Evolutionary conservation across 164 flowering plant genomes (phyloP).

Genomic region (Vitis cinerea): DNA sequence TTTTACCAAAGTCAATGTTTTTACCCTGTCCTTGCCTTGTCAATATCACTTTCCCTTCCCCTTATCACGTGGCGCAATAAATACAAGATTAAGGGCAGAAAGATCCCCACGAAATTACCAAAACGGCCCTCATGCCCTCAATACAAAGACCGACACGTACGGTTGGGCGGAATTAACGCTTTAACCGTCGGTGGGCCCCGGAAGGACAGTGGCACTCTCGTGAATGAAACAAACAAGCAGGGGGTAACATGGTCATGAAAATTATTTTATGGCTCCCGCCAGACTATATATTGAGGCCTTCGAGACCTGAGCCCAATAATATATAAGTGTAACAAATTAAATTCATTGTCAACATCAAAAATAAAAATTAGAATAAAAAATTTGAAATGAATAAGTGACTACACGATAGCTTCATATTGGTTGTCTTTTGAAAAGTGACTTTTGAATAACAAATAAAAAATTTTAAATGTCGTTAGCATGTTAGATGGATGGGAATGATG

Average conservation of each 20-base stretch:
- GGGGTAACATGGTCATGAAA: constrained; percentile 6
- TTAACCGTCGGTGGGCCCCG: constrained; percentile 65
- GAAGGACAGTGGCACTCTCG: constrained; percentile 26
- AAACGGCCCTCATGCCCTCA: constrained; percentile 10
- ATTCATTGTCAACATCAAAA: too few species aligned
- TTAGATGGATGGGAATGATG: too few species aligned
- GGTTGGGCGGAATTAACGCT: constrained; percentile 55
- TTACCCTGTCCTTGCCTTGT: background rate
- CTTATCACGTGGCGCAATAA: background rate
- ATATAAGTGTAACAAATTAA: too few species aligned
- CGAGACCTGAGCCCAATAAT: background rate
- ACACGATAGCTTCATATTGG: too few species aligned
- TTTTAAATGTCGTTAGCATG: too few species aligned
- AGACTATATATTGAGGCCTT: background rate
- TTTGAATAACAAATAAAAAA: too few species aligned
- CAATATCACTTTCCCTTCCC: background rate
- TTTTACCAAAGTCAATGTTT: background rate
- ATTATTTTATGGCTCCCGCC: background rate
- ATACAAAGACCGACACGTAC: constrained; percentile 12
- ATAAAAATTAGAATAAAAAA: too few species aligned
- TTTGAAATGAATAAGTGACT: too few species aligned
- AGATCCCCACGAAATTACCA: constrained; percentile 1
- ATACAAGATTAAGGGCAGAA: constrained; percentile 14
- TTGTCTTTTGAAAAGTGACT: too few species aligned
- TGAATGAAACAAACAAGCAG: constrained; percentile 11